Base-by-base conservation (phyloP, 441 rosid species). In the Bruguiera hainesii region DNA sequence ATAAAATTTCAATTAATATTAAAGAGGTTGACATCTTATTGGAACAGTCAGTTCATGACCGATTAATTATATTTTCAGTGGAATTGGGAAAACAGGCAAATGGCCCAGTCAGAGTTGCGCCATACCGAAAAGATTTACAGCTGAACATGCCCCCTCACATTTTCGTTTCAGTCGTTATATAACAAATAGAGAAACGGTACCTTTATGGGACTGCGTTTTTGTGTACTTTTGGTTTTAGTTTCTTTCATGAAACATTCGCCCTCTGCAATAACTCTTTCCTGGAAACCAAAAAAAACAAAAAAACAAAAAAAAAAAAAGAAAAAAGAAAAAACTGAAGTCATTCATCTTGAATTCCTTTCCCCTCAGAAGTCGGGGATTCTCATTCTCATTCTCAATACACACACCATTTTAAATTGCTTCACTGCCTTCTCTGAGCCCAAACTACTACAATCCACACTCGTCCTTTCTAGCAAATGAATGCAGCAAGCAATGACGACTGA, bases 221-320 rank as follows among this genome's bases (percentile, higher is more conserved):
- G 51, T 33, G 56, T 31, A 3, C 57, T 70, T 6, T 11, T 42
- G 3, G 48, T 42, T 42, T 42, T 13, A 31, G 39, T 57, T 52
- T n/a, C 65, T 70, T 42, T 6, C 18, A 52, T 21, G 46, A 63
- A 71, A 71, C 75, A 71, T 71, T 71, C 70, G 63, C 56, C 50
- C 9, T 31, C 19, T 51, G 56, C 65, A 51, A 42, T 42, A 42
- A 42, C 48, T 42, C 15, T 8, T 42, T 13, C 48, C 35, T 6
- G 9, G 0, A 6, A 31, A 6, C 33, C 6, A 31, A 31, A 6
- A 31, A 31, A 31, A 5, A 5, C 4, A 31, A 31, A 31, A 6
- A 31, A 31, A 31, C 4, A 3, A 29, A 4, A 29, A 7, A 6
- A 39, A 39, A 39, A 39, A 11, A 10, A 37, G 1, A 2, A 0